A percentile compares a stretch with the other conserved stretches of the same genome.
Evolutionary conservation across 257 asterid genomes (phyloP).

Genomic region (Gentiana macrophylla): DNA sequence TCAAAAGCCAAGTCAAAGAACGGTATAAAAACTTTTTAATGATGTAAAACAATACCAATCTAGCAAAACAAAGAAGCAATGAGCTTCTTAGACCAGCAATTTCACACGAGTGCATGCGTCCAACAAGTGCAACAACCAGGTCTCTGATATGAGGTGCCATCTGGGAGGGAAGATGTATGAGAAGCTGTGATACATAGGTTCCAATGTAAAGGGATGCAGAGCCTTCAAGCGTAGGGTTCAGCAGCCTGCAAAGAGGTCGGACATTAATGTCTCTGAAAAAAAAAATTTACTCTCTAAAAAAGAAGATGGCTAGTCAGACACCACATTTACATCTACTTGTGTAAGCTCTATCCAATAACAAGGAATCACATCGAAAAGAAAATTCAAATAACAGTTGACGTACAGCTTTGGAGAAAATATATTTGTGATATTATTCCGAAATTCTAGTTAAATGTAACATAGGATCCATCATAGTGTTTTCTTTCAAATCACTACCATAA

Average conservation of each 20-base stretch:
- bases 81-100: conserved; percentile 68
- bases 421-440: too few relatives aligned
- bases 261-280: too few relatives aligned
- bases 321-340: too few relatives aligned
- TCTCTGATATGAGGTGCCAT: conserved; percentile 80
- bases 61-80: conserved; percentile 67
- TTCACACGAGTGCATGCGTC: conserved; percentile 81
- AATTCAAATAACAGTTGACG: too few relatives aligned
- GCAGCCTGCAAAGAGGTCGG: conserved; percentile 51
- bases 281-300: too few relatives aligned
- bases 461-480: too few relatives aligned
- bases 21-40: not conserved
- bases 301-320: too few relatives aligned
- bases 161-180: conserved; percentile 83
- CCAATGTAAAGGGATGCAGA: conserved; percentile 95
- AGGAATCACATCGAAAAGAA: too few relatives aligned
- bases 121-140: conserved; percentile 73
- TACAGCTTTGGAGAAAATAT: too few relatives aligned
- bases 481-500: too few relatives aligned
- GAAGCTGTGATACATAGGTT: conserved; percentile 78
- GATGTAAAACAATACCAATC: conserved; percentile 43
- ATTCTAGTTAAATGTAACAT: too few relatives aligned
- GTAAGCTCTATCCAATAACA: too few relatives aligned
- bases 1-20: not conserved
- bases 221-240: conserved; percentile 85